Conservation (phyloP, 2,329 filamentous ascomycete species). For the Pyrenophora graminea region DNA sequence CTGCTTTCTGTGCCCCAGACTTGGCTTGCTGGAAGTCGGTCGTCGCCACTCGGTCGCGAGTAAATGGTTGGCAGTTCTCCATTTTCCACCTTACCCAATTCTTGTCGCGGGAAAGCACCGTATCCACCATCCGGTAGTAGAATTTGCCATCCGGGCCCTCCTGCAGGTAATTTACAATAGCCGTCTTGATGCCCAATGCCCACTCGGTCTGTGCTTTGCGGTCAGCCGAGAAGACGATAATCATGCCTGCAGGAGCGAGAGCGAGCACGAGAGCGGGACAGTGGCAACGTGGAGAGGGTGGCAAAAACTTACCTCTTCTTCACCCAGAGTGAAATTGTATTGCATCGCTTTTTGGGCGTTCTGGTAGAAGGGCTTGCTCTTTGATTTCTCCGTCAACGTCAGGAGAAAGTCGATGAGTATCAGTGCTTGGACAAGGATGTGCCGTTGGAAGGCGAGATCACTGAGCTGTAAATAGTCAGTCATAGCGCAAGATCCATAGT, state of each 20-base stretch:
- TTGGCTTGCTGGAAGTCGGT: slow-evolving; percentile 72
- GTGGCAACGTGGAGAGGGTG: slow-evolving; percentile 15
- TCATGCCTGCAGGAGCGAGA: slow-evolving; percentile 26
- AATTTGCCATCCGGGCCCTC: slow-evolving; percentile 83
- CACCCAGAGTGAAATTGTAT: slow-evolving; percentile 74
- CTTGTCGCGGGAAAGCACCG: slow-evolving; percentile 91
- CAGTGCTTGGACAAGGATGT: slow-evolving; percentile 91
- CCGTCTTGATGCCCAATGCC: slow-evolving; percentile 75
- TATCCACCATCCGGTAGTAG: slow-evolving; percentile 96
- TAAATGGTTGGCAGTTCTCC: slow-evolving; percentile 87
- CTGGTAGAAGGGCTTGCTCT: slow-evolving; percentile 73
- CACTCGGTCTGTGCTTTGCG: slow-evolving; percentile 69
- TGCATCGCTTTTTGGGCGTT: slow-evolving; percentile 85
- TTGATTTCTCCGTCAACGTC: slow-evolving; percentile 81
- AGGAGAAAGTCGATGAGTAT: slow-evolving; percentile 94
- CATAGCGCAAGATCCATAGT: slow-evolving; percentile 26
- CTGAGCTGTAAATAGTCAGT: slow-evolving; percentile 66
- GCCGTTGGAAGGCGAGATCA: slow-evolving; percentile 89
- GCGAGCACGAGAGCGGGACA: slow-evolving; percentile 17
- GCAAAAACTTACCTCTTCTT: slow-evolving; percentile 73
- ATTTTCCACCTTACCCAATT: slow-evolving; percentile 99
- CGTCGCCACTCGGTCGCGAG: slow-evolving; percentile 71
- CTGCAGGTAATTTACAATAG: slow-evolving; percentile 82
- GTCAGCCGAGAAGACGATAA: slow-evolving; percentile 40
- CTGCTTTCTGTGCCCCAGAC: slow-evolving; percentile 65